Base-by-base conservation (phyloP, 441 rosid species). In the Gossypium trilobum region DNA sequence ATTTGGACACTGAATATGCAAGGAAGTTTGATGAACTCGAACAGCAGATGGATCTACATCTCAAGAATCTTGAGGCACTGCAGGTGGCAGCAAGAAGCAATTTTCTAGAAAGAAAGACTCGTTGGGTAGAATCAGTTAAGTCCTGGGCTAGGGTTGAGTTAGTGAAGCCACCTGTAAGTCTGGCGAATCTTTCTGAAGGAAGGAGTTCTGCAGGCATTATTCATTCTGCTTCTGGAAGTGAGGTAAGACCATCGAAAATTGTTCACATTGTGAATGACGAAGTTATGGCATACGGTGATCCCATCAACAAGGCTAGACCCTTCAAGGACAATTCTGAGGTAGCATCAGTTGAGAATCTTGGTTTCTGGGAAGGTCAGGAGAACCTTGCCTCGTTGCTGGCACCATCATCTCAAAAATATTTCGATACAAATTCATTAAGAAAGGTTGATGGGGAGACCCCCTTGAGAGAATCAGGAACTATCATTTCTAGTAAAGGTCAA, bases 131-230 rank as follows among this genome's bases (percentile, higher is more conserved):
- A 63, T 82, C 81, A 74, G 70, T 87, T 68, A 73, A 77, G 74
- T 77, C 84, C 50, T 88, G 91, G 93, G 83, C 77, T 72, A 76
- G 70, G 62, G 79, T 27, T 16, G 86, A 78, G 76, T 70, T 84
- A 31, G 31, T 75, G 61, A 78, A 72, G 72, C 74, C 64, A 42
- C 69, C 54, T 61, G 60, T 59, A 10, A 72, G 64, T 36, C 78
- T 76, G 55, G 25, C 71, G 10, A 73, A 63, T 39, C 67, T 42
- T 65, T 70, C 68, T 51, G 63, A 16, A 17, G 42, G 22, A 31
- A 66, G 31, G 23, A 70, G 33, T 66, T 46, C 44, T 20, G 33
- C 46, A 13, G 50, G 73, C 54, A 9, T 67, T 74, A 33, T 44
- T 23, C 55, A 57, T 17, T 39, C 29, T 31, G 44, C 17, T 19